phyloP scores from a whole-genome alignment of 2,329 filamentous ascomycete genomes.

The Penicillium sclerotigenum region DNA sequence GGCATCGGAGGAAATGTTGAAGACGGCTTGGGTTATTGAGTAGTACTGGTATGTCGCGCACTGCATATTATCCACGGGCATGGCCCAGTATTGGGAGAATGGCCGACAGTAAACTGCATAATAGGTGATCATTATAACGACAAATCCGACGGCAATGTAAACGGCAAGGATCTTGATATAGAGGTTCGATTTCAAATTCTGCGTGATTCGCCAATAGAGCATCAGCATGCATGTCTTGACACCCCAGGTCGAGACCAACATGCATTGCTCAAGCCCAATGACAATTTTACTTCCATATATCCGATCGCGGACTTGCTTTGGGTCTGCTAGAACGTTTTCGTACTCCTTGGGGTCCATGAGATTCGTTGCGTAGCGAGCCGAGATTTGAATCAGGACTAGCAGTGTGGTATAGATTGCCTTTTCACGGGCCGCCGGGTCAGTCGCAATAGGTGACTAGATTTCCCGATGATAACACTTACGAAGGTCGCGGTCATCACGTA shows the following conservation, averaged over 20 bases:
- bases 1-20: constrained; percentile 45
- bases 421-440: background rate
- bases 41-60: constrained; percentile 43
- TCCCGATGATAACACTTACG: constrained; percentile 26
- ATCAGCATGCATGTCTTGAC: constrained; percentile 52
- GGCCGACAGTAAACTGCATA: constrained; percentile 51
- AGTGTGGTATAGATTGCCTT: constrained; percentile 37
- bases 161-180: constrained; percentile 41
- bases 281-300: constrained; percentile 51
- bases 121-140: constrained; percentile 50
- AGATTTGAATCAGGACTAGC: constrained; percentile 38
- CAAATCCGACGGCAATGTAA: constrained; percentile 45
- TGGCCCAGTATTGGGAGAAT: constrained; percentile 50
- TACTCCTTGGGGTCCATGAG: constrained; percentile 38
- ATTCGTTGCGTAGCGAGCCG: constrained; percentile 38
- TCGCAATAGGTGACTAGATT: background rate
- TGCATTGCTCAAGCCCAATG: constrained; percentile 50
- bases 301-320: constrained; percentile 42
- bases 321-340: constrained; percentile 29
- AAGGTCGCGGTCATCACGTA: constrained; percentile 39
- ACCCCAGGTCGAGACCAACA: constrained; percentile 49
- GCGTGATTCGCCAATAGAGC: constrained; percentile 49
- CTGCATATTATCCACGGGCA: constrained; percentile 41
- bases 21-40: constrained; percentile 44
- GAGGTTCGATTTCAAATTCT: constrained; percentile 33